Conservation (phyloP, 2,329 filamentous ascomycete genomes). For the Plenodomus biglobosus region DNA sequence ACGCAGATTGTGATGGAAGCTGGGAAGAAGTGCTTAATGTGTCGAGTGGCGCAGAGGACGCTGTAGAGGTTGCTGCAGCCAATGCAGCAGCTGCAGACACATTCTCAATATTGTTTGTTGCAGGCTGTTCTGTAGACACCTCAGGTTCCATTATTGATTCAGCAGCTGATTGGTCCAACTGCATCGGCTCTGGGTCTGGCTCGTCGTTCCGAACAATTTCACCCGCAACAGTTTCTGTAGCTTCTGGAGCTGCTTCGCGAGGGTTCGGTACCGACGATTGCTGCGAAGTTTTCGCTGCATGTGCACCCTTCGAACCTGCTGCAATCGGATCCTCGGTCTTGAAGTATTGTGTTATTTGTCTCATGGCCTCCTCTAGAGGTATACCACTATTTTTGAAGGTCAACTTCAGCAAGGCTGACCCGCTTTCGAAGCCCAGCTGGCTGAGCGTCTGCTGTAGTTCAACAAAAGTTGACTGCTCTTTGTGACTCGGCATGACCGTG, state of each 20-base stretch:
- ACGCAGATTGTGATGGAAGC: conserved; percentile 16
- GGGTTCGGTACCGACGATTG: conserved; percentile 25
- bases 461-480: conserved; percentile 72
- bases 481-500: conserved; percentile 69
- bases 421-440: conserved; percentile 83
- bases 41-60: conserved; percentile 18
- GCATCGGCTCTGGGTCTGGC: conserved; percentile 30
- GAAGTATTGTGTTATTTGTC: conserved; percentile 76
- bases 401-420: conserved; percentile 76
- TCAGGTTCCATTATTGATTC: conserved; percentile 14
- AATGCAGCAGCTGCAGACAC: conserved; percentile 19
- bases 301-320: conserved; percentile 31
- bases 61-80: conserved; percentile 25
- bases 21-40: not conserved
- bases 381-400: conserved; percentile 74
- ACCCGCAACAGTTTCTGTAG: conserved; percentile 25
- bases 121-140: conserved; percentile 17
- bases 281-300: conserved; percentile 32
- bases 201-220: conserved; percentile 27
- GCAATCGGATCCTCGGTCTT: conserved; percentile 45
- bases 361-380: conserved; percentile 83
- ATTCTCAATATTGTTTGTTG: conserved; percentile 18
- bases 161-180: conserved; percentile 26
- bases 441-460: conserved; percentile 88
- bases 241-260: conserved; percentile 28